Conservation (phyloP, 2,329 filamentous ascomycete species). For the Diaporthe amygdali region DNA sequence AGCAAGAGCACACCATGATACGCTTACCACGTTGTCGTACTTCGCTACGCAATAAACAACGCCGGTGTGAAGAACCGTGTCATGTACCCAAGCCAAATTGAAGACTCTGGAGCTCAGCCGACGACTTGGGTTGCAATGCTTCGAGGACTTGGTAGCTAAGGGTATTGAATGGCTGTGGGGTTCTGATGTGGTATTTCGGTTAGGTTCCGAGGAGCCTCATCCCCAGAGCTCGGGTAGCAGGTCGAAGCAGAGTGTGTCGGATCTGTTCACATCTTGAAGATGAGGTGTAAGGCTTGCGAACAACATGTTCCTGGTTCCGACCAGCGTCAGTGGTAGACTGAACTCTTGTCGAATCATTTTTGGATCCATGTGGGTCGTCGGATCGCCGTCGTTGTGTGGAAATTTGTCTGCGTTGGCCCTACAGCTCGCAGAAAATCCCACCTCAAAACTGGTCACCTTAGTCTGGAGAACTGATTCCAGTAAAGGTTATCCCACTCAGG, state of each 20-base stretch:
- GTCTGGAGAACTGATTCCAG: neutral
- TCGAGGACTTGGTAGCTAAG: neutral
- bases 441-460: neutral
- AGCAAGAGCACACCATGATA: neutral
- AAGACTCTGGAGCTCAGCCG: neutral
- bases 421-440: neutral
- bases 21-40: neutral
- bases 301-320: neutral
- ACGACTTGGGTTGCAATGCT: neutral
- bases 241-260: neutral
- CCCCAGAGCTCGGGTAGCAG: neutral
- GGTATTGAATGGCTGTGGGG: neutral
- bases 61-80: neutral
- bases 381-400: neutral
- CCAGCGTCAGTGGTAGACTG: neutral
- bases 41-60: neutral
- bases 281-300: neutral
- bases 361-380: neutral
- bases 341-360: neutral
- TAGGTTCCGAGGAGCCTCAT: constrained; percentile 2
- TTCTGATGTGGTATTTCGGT: neutral
- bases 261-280: neutral
- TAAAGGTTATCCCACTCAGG: neutral
- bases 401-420: too few species aligned
- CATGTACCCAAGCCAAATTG: neutral